Evolutionary conservation across 352 stramenopile genomes (phyloP).

Genomic region (Pythium phragmitis): DNA sequence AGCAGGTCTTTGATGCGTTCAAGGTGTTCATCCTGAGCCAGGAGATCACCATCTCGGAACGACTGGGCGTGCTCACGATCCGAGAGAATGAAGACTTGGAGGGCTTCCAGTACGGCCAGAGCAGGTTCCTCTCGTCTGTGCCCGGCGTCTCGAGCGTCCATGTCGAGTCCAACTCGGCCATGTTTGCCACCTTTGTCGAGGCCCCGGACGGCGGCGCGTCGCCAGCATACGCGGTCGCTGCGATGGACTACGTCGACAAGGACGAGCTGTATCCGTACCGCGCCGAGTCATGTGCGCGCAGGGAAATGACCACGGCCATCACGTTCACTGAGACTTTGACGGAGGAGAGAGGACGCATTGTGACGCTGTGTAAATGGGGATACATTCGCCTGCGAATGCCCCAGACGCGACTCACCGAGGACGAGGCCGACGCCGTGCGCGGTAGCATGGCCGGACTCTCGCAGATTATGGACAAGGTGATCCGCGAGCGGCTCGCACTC

Average conservation of each 20-base stretch:
- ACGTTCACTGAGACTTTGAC: slow-evolving; percentile 19
- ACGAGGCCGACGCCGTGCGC: not conserved
- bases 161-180: slow-evolving; percentile 25
- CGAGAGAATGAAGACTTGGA: slow-evolving; percentile 23
- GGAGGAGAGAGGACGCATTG: not conserved
- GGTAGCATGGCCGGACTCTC: slow-evolving; percentile 6
- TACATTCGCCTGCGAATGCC: slow-evolving; percentile 20
- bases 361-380: slow-evolving; percentile 19
- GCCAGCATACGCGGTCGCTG: slow-evolving; percentile 8
- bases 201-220: not conserved
- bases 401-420: not conserved
- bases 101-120: slow-evolving; percentile 16
- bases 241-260: slow-evolving; percentile 21
- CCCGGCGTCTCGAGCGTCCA: slow-evolving; percentile 2
- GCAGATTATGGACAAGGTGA: slow-evolving; percentile 12
- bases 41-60: slow-evolving; percentile 28
- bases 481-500: slow-evolving; percentile 14
- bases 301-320: slow-evolving; percentile 19
- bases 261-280: slow-evolving; percentile 29
- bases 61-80: slow-evolving; percentile 26
- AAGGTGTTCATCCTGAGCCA: slow-evolving; percentile 15
- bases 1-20: slow-evolving; percentile 26
- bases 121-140: slow-evolving; percentile 12
- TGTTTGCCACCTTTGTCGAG: slow-evolving; percentile 16
- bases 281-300: slow-evolving; percentile 11